These are phyloP conservation scores for Echinosophora koreensis DNA, from an alignment of 306 rosid genomes.

Conservation along the genomic window DNA sequence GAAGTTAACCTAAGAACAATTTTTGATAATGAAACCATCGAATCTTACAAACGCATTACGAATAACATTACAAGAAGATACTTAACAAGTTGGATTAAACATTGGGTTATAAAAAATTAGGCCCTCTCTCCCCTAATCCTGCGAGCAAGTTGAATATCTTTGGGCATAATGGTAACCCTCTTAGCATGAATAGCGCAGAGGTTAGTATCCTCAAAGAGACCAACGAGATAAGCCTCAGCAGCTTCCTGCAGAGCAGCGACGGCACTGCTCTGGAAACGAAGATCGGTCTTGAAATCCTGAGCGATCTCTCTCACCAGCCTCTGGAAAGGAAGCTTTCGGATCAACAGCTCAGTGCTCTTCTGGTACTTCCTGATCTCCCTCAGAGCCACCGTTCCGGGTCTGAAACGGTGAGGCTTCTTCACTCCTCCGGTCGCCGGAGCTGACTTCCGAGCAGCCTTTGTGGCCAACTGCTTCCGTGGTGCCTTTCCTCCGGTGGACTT, in stretches of 20 bases:
- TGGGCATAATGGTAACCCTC: constrained; percentile 55
- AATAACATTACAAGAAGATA: no score
- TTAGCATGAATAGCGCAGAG: constrained; percentile 56
- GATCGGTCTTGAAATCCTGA: constrained; percentile 50
- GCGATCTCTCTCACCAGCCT: constrained; percentile 52
- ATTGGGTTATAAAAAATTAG: background rate
- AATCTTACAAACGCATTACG: no score
- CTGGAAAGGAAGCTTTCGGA: constrained; percentile 52
- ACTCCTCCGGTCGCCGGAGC: constrained; percentile 54
- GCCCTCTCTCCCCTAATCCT: constrained; percentile 51
- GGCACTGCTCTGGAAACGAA: constrained; percentile 48
- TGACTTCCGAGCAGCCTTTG: constrained; percentile 45
- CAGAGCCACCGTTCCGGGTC: constrained; percentile 54
- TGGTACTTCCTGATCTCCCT: constrained; percentile 52
- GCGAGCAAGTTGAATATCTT: constrained; percentile 54
- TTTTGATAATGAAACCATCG: no score
- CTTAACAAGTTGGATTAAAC: no score
- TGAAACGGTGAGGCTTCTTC: constrained; percentile 51
- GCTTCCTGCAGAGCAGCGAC: constrained; percentile 53
- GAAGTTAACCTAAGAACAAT: no score
- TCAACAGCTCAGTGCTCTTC: constrained; percentile 50
- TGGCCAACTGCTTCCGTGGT: constrained; percentile 51
- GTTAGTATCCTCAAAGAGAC: constrained; percentile 51
- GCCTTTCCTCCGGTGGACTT: constrained; percentile 55
- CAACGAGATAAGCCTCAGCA: constrained; percentile 49